phyloP scores from a whole-genome alignment of 1,284 basidiomycete genomes.

The Cryptococcus sp. region DNA sequence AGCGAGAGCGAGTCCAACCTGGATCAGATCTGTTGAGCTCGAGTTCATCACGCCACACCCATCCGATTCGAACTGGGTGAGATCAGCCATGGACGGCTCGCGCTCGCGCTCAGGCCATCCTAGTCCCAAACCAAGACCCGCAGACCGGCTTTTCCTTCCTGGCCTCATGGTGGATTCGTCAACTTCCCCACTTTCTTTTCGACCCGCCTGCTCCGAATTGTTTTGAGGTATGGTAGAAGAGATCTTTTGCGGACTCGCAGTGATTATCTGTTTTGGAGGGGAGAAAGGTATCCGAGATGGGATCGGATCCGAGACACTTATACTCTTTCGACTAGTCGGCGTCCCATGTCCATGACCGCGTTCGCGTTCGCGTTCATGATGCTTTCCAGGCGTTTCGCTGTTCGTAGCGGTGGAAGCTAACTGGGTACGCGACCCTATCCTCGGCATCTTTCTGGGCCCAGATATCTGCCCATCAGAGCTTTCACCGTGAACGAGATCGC shows the following conservation, averaged over 20 bases:
- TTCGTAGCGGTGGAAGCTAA: too few relatives aligned
- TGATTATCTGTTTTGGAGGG: not conserved
- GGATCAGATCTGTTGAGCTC: not conserved
- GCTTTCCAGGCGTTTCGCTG: too few relatives aligned
- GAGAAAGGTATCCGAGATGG: conserved; percentile 2
- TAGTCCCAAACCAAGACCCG: conserved; percentile 26
- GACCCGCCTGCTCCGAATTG: not conserved
- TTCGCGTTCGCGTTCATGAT: too few relatives aligned
- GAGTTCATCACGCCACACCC: not conserved
- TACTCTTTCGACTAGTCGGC: not conserved
- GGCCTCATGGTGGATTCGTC: conserved; percentile 16
- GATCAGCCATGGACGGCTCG: not conserved
- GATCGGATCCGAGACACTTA: not conserved
- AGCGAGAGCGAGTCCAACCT: not conserved
- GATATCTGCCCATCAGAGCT: too few relatives aligned
- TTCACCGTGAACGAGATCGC: conserved; percentile 31
- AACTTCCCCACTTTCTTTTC: not conserved
- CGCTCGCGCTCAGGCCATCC: conserved; percentile 16
- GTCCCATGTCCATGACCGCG: too few relatives aligned
- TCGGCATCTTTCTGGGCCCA: too few relatives aligned
- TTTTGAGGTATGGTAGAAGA: not conserved
- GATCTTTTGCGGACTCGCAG: not conserved
- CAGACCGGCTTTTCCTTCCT: conserved; percentile 22
- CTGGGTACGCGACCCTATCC: too few relatives aligned
- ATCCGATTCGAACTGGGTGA: not conserved